Evolutionary conservation across 2,329 filamentous ascomycete species (phyloP), one percentile per base, ranked within the genome.

Genomic region (Phoma sp.): DNA sequence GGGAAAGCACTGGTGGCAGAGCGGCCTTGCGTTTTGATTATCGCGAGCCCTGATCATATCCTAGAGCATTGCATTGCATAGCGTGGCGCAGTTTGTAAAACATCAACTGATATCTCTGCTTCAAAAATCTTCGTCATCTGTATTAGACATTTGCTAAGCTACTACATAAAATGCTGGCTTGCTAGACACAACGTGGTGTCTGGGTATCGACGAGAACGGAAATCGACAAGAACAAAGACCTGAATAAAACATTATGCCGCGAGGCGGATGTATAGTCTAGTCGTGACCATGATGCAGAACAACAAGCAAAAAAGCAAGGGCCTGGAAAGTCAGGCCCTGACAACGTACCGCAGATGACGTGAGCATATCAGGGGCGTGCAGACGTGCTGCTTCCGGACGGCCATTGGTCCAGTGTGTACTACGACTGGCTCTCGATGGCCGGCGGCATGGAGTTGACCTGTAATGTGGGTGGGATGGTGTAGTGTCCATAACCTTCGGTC

Each of bases 1-100:
- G 2, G 88, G 87, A 10, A 75, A 79, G 54, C 74, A 80, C 45
- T 96, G 90, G 88, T 87, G 83, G 84, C 79, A 81, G 56, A 84
- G 78, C 62, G 85, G 85, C 2, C 69, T 81, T 36, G 75, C 77
- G 12, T 70, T 79, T 37, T 81, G 47, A 62, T 35, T 13, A 15
- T 35, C 4, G 31, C 12, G 31, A 29, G 31, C n/a, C 29, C 4
- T 9, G 13, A 6, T 24, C 6, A 4, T 24, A 24, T 24, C 22
- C 29, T 2, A 13, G 29, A n/a, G 13, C 13, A 15, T 33, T 35
- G 15, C 29, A 31, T 17, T 35, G 32, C 32, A 35, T 17, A 35
- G 32, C 32, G n/a, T 17, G 32, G 32, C 32, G 32, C 15, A 17
- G 32, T 35, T 9, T 6, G 6, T 6, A 8, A 10, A 31, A 31